Conservation (phyloP, 768 basidiomycete genomes). For the Russula ochroleuca region DNA sequence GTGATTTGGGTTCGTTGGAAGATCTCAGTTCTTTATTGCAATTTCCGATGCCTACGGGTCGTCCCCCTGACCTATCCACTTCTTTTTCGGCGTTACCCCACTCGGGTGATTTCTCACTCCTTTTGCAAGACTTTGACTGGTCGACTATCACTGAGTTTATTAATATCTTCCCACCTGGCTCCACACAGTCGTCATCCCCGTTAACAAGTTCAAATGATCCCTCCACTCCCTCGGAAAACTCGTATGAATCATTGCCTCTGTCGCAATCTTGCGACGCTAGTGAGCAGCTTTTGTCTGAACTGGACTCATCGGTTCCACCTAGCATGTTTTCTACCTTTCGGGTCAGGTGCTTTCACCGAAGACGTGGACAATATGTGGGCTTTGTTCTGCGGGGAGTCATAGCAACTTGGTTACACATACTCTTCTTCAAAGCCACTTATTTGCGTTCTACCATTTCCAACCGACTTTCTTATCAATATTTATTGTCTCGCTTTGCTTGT, state of each 20-base stretch:
- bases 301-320: conserved; percentile 9
- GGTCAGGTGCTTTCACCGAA: neutral
- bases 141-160: neutral
- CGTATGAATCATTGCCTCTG: neutral
- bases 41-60: neutral
- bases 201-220: neutral
- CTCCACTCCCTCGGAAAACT: neutral
- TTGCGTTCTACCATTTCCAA: neutral
- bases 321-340: neutral
- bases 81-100: neutral
- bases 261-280: no score
- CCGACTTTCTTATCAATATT: conserved; percentile 4
- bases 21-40: neutral
- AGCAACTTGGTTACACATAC: neutral
- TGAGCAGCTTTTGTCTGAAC: neutral
- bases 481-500: neutral
- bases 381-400: neutral
- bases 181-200: neutral
- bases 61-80: neutral
- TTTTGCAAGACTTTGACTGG: neutral
- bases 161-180: neutral
- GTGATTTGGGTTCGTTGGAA: neutral
- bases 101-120: neutral
- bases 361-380: neutral
- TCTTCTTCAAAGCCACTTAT: neutral